Evolutionary conservation across 257 asterid genomes (phyloP).

Genomic region (Parsonsia alboflavescens): DNA sequence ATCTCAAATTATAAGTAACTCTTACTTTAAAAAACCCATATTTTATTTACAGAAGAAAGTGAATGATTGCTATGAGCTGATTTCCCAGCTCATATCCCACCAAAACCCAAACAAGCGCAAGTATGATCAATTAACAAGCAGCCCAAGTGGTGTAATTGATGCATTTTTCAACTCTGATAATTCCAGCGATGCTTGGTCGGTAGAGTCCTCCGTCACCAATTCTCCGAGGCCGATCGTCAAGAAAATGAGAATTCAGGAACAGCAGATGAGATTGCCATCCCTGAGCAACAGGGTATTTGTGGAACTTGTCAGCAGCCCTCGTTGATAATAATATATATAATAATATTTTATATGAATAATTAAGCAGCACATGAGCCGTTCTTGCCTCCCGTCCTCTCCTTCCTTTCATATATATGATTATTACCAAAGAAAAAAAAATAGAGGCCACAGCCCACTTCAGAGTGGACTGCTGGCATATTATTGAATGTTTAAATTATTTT

Average conservation of each 20-base stretch:
- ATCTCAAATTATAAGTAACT: not conserved
- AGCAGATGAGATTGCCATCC: slow-evolving; percentile 49
- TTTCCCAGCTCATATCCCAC: slow-evolving; percentile 22
- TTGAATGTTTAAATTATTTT: not conserved
- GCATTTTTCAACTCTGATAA: slow-evolving; percentile 32
- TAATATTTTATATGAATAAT: not conserved
- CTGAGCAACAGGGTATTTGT: slow-evolving; percentile 46
- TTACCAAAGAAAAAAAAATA: not conserved
- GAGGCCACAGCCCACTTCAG: not conserved
- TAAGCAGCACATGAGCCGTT: not conserved
- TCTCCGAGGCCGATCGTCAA: slow-evolving; percentile 32
- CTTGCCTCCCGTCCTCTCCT: not conserved
- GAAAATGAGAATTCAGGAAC: slow-evolving; percentile 50
- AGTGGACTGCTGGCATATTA: not conserved
- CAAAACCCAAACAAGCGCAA: slow-evolving; percentile 30
- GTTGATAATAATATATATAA: slow-evolving; percentile 16
- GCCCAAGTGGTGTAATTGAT: slow-evolving; percentile 39
- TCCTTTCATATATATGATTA: too few relatives aligned
- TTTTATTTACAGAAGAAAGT: slow-evolving; percentile 52
- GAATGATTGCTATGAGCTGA: slow-evolving; percentile 53
- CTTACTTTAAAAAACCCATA: not conserved
- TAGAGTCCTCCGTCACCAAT: slow-evolving; percentile 11
- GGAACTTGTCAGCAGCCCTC: slow-evolving; percentile 52
- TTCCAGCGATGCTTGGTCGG: slow-evolving; percentile 42
- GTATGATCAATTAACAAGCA: slow-evolving; percentile 20